phyloP scores from a whole-genome alignment of 75 land plant genomes.

The Cryptomeria japonica region DNA sequence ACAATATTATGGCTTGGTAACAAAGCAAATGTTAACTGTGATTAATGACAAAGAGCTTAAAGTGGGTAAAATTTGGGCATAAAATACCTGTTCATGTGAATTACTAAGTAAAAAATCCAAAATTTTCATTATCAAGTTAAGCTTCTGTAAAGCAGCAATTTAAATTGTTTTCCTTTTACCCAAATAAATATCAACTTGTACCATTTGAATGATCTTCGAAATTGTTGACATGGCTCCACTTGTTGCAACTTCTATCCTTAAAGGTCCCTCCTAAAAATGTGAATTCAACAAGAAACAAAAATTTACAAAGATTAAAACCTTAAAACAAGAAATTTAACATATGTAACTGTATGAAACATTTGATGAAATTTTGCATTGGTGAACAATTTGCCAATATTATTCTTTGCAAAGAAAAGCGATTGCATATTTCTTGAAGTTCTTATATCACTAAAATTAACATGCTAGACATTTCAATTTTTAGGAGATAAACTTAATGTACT shows the following conservation, averaged over 20 bases:
- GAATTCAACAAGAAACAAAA: neutral
- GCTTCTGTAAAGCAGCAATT: neutral
- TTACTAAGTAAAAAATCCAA: neutral
- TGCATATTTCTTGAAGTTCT: neutral
- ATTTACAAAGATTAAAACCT: neutral
- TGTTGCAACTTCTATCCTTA: constrained; percentile 73
- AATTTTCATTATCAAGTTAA: neutral
- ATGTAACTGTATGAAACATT: neutral
- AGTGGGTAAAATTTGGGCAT: neutral
- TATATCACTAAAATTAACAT: neutral
- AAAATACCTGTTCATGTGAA: neutral
- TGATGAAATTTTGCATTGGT: neutral
- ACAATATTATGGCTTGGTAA: neutral
- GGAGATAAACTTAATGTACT: neutral
- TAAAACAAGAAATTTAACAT: neutral
- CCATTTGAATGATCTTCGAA: constrained; percentile 81
- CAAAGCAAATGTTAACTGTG: neutral
- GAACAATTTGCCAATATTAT: neutral
- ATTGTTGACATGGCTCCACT: constrained; percentile 84
- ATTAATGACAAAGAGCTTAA: neutral
- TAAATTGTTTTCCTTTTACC: neutral
- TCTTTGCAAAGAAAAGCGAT: neutral
- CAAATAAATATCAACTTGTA: constrained; percentile 15
- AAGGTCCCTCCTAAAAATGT: constrained; percentile 81
- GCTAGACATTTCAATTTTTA: neutral